Base-by-base conservation (phyloP, 768 basidiomycete genomes). In the Krasilnikovozyma curviuscula region DNA sequence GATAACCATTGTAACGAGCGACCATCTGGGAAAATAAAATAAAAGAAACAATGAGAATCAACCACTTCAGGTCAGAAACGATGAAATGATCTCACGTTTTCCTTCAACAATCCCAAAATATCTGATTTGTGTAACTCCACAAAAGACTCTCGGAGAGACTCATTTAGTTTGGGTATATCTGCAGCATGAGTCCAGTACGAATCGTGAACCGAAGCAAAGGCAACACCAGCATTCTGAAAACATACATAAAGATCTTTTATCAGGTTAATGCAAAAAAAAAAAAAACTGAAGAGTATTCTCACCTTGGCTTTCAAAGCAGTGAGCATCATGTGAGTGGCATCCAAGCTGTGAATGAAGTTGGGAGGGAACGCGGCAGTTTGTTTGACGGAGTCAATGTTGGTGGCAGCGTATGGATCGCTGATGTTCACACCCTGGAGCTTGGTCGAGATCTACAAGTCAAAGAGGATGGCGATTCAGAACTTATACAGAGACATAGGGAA, bases 111-210 rank as follows among this genome's bases (percentile, higher is more conserved):
- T 18, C 66, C 66, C 4, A 97, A 72, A 9, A 97, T 76, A 61
- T 89, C 79, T 10, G 83, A 81, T 16, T 80, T 80, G 64, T 97
- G 91, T 13, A 97, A 71, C 1, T 80, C 76, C 48, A 97, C 81
- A 64, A 97, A 97, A 1, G 83, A 84, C 37, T 91, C 82, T 25
- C 91, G 80, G 57, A 97, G 91, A 56, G 81, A 71, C 40, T 69
- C 70, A 0, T 83, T 82, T 86, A 97, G 91, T 44, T 76, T 67
- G 65, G 91, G 83, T 45, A 97, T 79, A 55, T 71, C 73, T 40
- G 68, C 74, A 0, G 93, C 81, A 60, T 98, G 93, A 3, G 91
- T 95, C 93, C 93, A 98, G 66, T 95, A 98, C 1, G 93, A 97
- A 61, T 98, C 93, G 61, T 98, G 93, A 10, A 98, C 93, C 1